Evolutionary conservation across 495 filamentous ascomycete species (phyloP).

Genomic region (Penicillium subrubescens): DNA sequence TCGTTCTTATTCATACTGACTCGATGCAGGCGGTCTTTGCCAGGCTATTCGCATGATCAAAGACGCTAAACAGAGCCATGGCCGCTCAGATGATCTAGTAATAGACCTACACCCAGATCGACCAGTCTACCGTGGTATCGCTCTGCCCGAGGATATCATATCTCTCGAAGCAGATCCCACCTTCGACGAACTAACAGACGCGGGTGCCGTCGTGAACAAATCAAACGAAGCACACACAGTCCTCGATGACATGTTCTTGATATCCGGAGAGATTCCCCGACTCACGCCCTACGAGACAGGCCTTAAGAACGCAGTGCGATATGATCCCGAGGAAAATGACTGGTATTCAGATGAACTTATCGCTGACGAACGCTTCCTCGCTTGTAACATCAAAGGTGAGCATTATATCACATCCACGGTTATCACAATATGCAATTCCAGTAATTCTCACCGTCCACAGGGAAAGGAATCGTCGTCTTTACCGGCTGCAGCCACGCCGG

Average conservation of each 20-base stretch:
- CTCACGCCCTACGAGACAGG: constrained; percentile 57
- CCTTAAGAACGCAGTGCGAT: constrained; percentile 50
- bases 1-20: constrained; percentile 7
- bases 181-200: constrained; percentile 52
- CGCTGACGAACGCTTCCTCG: constrained; percentile 59
- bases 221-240: constrained; percentile 49
- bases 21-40: constrained; percentile 47
- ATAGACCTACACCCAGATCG: constrained; percentile 59
- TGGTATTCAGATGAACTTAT: constrained; percentile 60
- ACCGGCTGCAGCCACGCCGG: constrained; percentile 65
- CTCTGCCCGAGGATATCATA: constrained; percentile 43
- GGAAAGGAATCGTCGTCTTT: constrained; percentile 61
- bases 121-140: constrained; percentile 57
- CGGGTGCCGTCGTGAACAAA: constrained; percentile 51
- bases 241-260: constrained; percentile 56
- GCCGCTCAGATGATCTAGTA: constrained; percentile 31
- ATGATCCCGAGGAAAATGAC: constrained; percentile 41
- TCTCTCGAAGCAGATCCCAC: constrained; percentile 60
- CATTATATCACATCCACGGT: neutral
- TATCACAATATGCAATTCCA: neutral
- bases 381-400: constrained; percentile 59
- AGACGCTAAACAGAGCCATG: constrained; percentile 41
- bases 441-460: constrained; percentile 18
- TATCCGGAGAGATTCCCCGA: constrained; percentile 61
- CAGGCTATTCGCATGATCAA: constrained; percentile 51